These are phyloP conservation scores for Marasmius fiardii DNA, from an alignment of 1,284 basidiomycete species.

Conservation along the genomic window DNA sequence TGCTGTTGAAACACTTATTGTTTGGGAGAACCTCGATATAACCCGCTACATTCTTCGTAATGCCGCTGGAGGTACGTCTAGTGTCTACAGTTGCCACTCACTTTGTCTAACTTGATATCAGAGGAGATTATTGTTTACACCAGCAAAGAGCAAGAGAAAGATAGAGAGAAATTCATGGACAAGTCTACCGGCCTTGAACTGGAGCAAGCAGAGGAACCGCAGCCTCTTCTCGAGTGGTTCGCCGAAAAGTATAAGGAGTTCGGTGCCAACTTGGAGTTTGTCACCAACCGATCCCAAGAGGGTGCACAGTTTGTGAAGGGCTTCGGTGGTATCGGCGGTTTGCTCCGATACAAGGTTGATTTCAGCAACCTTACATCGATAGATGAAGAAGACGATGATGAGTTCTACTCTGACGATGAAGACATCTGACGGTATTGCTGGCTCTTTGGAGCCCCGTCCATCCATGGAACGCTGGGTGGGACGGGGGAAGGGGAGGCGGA, in stretches of 20 bases:
- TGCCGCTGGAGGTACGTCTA: constrained; percentile 76
- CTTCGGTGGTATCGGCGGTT: constrained; percentile 96
- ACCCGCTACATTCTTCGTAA: constrained; percentile 85
- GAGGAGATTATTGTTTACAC: constrained; percentile 83
- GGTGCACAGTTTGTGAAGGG: constrained; percentile 99
- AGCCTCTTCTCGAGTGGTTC: constrained; percentile 94
- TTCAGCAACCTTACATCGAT: constrained; percentile 73
- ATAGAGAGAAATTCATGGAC: constrained; percentile 93
- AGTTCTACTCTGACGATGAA: constrained; percentile 80
- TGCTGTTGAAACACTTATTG: constrained; percentile 95
- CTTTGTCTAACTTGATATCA: constrained; percentile 25
- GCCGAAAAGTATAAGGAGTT: constrained; percentile 99
- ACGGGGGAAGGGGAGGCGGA: constrained; percentile 33
- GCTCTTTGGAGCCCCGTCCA: constrained; percentile 74
- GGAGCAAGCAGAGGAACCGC: constrained; percentile 82
- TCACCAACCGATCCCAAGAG: constrained; percentile 91
- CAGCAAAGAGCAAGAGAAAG: constrained; percentile 82
- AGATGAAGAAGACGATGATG: constrained; percentile 80
- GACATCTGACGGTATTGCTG: constrained; percentile 80
- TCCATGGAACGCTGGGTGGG: constrained; percentile 57
- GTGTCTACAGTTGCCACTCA: neutral
- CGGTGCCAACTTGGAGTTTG: constrained; percentile 91
- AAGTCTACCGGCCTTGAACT: constrained; percentile 94
- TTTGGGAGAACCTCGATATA: constrained; percentile 96
- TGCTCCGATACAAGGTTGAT: constrained; percentile 95